A percentile compares a stretch with the other conserved stretches of the same genome.
These are phyloP conservation scores for Alternaria sp. DNA, from an alignment of 2,329 filamentous ascomycete species.

Conservation along the genomic window DNA sequence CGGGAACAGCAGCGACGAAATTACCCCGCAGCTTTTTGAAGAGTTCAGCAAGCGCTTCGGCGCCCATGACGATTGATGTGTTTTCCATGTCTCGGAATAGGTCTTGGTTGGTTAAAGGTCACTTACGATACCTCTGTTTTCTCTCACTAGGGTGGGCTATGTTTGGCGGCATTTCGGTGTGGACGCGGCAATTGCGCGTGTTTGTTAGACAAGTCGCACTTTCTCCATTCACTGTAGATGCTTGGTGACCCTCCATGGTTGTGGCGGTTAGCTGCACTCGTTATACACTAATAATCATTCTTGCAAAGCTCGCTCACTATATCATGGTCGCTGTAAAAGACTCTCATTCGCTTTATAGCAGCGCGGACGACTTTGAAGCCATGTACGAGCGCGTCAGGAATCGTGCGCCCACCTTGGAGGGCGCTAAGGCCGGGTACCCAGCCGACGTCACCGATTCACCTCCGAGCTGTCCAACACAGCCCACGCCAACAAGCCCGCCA, in stretches of 20 bases:
- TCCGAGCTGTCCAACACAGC: slow-evolving; percentile 9
- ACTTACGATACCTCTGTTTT: slow-evolving; percentile 6
- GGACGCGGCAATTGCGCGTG: neutral
- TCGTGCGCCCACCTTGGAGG: slow-evolving; percentile 3
- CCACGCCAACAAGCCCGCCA: slow-evolving; percentile 4
- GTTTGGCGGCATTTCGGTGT: neutral
- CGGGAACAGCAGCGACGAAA: slow-evolving; percentile 92
- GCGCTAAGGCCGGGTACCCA: slow-evolving; percentile 5
- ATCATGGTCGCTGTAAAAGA: neutral
- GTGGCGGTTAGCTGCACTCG: slow-evolving; percentile 7
- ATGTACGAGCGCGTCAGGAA: slow-evolving; percentile 12
- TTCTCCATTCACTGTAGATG: slow-evolving; percentile 27
- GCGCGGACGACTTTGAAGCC: slow-evolving; percentile 3
- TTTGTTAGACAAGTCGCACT: slow-evolving; percentile 12
- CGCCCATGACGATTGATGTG: slow-evolving; percentile 24
- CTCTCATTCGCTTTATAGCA: neutral
- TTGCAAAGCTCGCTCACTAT: neutral
- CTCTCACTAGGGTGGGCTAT: neutral
- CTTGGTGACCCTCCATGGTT: slow-evolving; percentile 9
- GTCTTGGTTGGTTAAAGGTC: slow-evolving; percentile 5
- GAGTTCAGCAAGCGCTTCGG: slow-evolving; percentile 83
- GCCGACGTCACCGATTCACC: slow-evolving; percentile 25
- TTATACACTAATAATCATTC: slow-evolving; percentile 4
- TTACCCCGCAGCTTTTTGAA: slow-evolving; percentile 82
- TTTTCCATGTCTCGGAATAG: neutral